A percentile compares a stretch with the other conserved stretches of the same genome.
Evolutionary conservation across 2,329 filamentous ascomycete genomes (phyloP).

Genomic region (Cladophialophora chaetospira): DNA sequence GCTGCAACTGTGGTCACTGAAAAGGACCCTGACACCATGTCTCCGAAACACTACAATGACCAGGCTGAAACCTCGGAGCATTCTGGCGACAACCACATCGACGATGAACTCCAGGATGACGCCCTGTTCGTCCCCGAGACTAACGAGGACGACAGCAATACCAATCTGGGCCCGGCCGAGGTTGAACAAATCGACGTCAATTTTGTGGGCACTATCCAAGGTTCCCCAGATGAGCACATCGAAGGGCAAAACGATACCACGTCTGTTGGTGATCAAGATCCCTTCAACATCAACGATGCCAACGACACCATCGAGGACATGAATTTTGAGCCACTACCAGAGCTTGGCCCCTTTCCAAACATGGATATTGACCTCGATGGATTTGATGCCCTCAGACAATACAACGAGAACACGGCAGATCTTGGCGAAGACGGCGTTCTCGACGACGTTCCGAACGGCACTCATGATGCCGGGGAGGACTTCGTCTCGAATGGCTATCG

Average conservation of each 20-base stretch:
- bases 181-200: background rate
- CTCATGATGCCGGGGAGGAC: background rate
- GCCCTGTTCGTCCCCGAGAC: background rate
- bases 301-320: background rate
- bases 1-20: background rate
- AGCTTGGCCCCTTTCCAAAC: background rate
- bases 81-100: background rate
- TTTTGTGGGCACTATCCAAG: background rate
- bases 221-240: background rate
- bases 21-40: background rate
- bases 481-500: background rate
- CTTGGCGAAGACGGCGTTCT: background rate
- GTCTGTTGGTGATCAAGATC: background rate
- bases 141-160: background rate
- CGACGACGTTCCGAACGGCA: no score
- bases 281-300: background rate
- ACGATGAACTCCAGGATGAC: background rate
- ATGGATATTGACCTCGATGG: background rate
- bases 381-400: conserved; percentile 11
- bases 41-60: background rate
- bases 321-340: background rate
- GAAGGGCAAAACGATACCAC: background rate
- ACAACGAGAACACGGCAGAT: conserved; percentile 16
- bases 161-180: background rate
- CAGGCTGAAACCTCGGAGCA: background rate